Evolutionary conservation across 2,329 filamentous ascomycete genomes (phyloP), one percentile per base, ranked within the genome.

Genomic region (Aspergillus nomiae): DNA sequence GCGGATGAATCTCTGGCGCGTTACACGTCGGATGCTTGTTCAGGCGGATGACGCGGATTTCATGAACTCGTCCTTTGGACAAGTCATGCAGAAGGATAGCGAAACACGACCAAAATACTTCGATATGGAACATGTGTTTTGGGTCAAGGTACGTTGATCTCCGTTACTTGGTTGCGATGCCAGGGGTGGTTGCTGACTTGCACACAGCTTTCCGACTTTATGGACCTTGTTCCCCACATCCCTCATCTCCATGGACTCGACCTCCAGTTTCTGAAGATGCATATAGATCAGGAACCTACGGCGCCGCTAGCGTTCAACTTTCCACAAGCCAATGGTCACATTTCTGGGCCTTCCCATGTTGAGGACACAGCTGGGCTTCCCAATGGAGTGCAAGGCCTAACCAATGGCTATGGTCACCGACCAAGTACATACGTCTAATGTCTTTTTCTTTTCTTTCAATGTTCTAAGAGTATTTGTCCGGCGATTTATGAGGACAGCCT

Each of bases 41-140:
- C 74, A 79, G 60, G 76, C 76, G 26, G 78, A 78, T 58, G 76
- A 79, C 34, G 68, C 74, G 19, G 76, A 76, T 43, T 71, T 75
- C 28, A 65, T 76, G 60, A 73, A 72, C 55, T 76, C 77, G 12
- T 77, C 75, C 21, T 73, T 78, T 30, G 74, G 76, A 56, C 74
- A 81, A 38, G 73, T 80, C 50, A 76, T 76, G 65, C 72, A 76
- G 62, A 73, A 77, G 65, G 79, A 82, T 70, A 74, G 71, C 56
- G 80, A 81, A 68, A 80, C 78, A 28, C 71, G 75, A 57, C 79
- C 78, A 30, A 84, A 82, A 69, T 84, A 83, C 72, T 79, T 80
- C 65, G 75, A 75, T 32, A 81, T 84, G 80, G 77, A 82, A 61
- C 81, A 81, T 72, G 73, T 84, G 55, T 84, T 84, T 66, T 84